These are phyloP conservation scores for Guadua angustifolia DNA, from an alignment of 176 grass and related monocot genomes.

Conservation along the genomic window DNA sequence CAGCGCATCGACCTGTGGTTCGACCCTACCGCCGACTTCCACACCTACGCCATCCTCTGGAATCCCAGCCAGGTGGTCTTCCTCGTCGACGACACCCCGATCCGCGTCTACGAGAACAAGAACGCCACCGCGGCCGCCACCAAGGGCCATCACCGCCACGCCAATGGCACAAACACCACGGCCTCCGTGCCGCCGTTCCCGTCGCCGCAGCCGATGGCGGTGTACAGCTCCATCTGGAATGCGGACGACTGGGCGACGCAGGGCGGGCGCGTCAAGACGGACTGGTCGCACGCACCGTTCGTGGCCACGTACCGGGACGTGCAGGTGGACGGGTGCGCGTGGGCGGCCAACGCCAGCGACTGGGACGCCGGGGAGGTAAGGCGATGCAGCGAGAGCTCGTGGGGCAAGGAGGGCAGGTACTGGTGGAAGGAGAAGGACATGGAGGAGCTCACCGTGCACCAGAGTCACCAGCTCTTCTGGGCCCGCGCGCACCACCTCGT, in stretches of 20 bases:
- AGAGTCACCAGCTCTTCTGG: constrained; percentile 92
- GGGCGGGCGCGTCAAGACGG: constrained; percentile 90
- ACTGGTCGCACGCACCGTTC: constrained; percentile 97
- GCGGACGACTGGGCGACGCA: constrained; percentile 99
- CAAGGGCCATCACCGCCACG: constrained; percentile 32
- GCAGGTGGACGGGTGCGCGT: constrained; percentile 76
- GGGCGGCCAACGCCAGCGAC: constrained; percentile 47
- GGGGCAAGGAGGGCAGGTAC: constrained; percentile 84
- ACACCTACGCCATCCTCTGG: constrained; percentile 82
- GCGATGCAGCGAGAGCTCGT: constrained; percentile 65
- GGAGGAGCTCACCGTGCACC: constrained; percentile 90
- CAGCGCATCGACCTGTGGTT: constrained; percentile 99
- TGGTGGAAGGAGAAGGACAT: constrained; percentile 99
- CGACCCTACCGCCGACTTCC: constrained; percentile 67
- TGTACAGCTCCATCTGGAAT: constrained; percentile 99
- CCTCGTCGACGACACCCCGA: constrained; percentile 86
- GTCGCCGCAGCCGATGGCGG: constrained; percentile 75
- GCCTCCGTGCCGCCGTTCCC: constrained; percentile 46
- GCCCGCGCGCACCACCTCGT: constrained; percentile 91
- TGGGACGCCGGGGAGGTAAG: constrained; percentile 53
- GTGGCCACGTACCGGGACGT: constrained; percentile 71
- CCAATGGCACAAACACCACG: neutral
- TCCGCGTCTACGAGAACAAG: constrained; percentile 84
- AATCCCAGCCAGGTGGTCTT: constrained; percentile 91
- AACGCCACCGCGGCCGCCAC: constrained; percentile 6